Conservation (phyloP, 306 rosid genomes). For the Vigna nakashimae region DNA sequence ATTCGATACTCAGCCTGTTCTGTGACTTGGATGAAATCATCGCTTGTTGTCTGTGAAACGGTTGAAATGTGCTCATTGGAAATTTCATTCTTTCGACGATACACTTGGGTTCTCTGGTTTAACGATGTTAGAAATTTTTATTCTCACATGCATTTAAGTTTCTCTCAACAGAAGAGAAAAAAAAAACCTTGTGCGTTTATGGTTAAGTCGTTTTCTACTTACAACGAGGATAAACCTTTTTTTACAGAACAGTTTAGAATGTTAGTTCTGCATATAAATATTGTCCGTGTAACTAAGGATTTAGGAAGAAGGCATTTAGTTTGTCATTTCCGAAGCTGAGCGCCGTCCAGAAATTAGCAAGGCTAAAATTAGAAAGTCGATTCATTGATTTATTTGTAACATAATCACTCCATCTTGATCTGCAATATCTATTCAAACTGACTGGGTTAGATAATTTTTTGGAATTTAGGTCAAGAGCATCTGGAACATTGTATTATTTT, state of each 20-base stretch:
- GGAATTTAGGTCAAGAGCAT: neutral
- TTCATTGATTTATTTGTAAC: neutral
- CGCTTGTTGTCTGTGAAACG: neutral
- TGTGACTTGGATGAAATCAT: neutral
- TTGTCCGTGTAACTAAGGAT: neutral
- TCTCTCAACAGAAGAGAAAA: neutral
- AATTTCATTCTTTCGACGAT: conserved; percentile 5
- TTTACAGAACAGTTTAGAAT: neutral
- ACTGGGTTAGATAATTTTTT: neutral
- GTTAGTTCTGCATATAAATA: neutral
- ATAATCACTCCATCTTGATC: neutral
- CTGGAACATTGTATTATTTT: neutral
- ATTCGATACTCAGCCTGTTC: neutral
- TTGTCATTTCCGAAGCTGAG: neutral
- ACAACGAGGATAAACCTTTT: neutral
- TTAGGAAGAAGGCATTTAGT: neutral
- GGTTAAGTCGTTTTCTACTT: neutral
- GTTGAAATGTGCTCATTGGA: conserved; percentile 29
- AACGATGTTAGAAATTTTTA: neutral
- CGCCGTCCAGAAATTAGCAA: neutral
- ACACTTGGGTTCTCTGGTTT: neutral
- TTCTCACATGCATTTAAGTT: neutral
- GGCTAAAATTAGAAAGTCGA: neutral
- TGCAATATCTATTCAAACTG: neutral
- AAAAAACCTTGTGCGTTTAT: neutral